Evolutionary conservation across 2,329 filamentous ascomycete species (phyloP), one percentile per base, ranked within the genome.

Genomic region (Myotisia sp.): DNA sequence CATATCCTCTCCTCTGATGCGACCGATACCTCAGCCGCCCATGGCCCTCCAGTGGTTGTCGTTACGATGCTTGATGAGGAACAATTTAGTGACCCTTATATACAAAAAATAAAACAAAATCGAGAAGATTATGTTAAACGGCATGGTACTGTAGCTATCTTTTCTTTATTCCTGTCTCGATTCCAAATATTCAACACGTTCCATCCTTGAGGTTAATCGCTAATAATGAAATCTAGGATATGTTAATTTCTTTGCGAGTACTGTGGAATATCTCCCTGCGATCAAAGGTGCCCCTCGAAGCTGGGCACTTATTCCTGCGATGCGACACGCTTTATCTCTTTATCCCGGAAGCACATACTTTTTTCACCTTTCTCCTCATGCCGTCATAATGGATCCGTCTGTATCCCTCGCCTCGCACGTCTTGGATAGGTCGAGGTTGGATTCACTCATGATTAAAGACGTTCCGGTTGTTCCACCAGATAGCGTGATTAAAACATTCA

Each of bases 401-500:
- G 60, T 79, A 34, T 70, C 72, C 9, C 60, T 95, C 21, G 74
- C 84, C 44, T 65, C 72, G 2, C 71, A 83, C 47, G 59, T 98
- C 24, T 73, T 92, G 55, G 64, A 73, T 7, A 60, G 74, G 7
- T 62, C 64, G 34, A 71, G 66, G 37, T 67, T 98, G 30, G 79
- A 92, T 49, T 66, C 65, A 14, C 55, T 81, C 37, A 94, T 95
- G 83, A 72, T 90, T 47, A 79, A 76, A 53, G 81, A 93, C 55
- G 69, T 76, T 35, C 74, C 90, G 4, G 75, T 98, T 33, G 87
- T 95, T 6, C 90, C 87, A 2, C 90, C 92, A 0, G 84, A 94
- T 59, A 92, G 84, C 60, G 86, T 98, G 47, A 95, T 98, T 62
- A 87, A 82, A 64, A 95, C 92, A 0, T 93, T 92, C 53, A 64